phyloP scores from a whole-genome alignment of 2,329 filamentous ascomycete genomes.

The Boeremia exigua region DNA sequence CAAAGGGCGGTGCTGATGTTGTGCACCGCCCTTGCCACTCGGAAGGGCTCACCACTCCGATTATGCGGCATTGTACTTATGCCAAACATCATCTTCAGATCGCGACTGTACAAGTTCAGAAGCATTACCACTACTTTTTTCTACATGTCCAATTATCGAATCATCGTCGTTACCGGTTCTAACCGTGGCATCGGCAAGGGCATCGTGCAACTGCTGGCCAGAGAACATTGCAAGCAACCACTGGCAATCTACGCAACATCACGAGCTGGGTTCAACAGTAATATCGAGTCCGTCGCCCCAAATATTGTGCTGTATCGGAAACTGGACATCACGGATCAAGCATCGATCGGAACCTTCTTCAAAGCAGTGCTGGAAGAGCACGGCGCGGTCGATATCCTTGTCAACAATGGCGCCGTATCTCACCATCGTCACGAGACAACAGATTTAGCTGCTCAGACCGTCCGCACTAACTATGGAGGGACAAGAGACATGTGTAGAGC shows the following conservation, averaged over 20 bases:
- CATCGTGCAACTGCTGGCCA: conserved; percentile 23
- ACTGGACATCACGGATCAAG: conserved; percentile 18
- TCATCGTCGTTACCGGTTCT: conserved; percentile 27
- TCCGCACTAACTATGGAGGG: conserved; percentile 23
- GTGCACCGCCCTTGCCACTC: too few relatives aligned
- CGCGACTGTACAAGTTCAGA: background rate
- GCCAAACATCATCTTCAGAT: too few relatives aligned
- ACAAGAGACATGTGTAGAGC: conserved; percentile 22
- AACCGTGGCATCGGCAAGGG: conserved; percentile 27
- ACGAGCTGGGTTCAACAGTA: conserved; percentile 14
- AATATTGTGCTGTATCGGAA: conserved; percentile 20
- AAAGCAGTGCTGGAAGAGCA: conserved; percentile 3
- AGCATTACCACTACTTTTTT: too few relatives aligned
- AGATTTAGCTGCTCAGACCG: conserved; percentile 12
- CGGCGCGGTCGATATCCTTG: conserved; percentile 21
- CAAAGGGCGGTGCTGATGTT: too few relatives aligned
- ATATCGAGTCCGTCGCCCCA: background rate
- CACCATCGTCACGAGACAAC: conserved; percentile 19
- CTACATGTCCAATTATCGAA: too few relatives aligned
- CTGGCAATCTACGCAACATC: conserved; percentile 29
- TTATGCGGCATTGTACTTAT: too few relatives aligned
- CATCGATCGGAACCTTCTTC: conserved; percentile 22
- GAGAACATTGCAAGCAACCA: conserved; percentile 14
- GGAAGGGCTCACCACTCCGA: too few relatives aligned
- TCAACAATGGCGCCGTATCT: conserved; percentile 28